Evolutionary conservation across 2,329 filamentous ascomycete species (phyloP).

Genomic region (Dryadomyces quercus-mongolicae): DNA sequence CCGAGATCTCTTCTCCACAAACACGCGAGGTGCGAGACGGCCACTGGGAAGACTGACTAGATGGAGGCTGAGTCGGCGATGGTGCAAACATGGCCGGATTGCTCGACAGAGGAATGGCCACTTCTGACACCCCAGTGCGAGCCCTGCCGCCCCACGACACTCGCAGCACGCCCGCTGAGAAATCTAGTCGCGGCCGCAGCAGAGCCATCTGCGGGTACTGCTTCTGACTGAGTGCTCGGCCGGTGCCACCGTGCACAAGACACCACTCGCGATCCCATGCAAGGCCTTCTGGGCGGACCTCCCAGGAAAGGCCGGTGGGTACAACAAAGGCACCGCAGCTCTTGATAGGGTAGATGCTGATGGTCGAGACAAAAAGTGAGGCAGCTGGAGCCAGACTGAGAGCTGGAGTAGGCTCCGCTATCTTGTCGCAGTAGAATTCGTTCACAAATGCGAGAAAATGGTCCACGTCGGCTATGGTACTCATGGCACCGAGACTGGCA

Average conservation of each 20-base stretch:
- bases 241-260: conserved; percentile 74
- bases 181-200: conserved; percentile 62
- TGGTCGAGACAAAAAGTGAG: conserved; percentile 20
- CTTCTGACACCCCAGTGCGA: conserved; percentile 24
- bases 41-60: not conserved
- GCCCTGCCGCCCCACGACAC: conserved; percentile 36
- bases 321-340: conserved; percentile 75
- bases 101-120: conserved; percentile 50
- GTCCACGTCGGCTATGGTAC: conserved; percentile 60
- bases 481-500: conserved; percentile 84
- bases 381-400: not conserved
- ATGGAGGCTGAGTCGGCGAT: not conserved
- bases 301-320: conserved; percentile 54
- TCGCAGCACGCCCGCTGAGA: conserved; percentile 51
- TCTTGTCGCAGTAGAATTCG: conserved; percentile 46
- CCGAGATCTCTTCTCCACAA: conserved; percentile 67
- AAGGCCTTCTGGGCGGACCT: conserved; percentile 68
- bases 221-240: conserved; percentile 79
- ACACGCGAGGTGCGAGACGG: conserved; percentile 43
- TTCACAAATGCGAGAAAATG: conserved; percentile 58
- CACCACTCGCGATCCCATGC: conserved; percentile 98
- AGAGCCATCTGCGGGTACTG: conserved; percentile 79
- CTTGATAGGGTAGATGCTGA: conserved; percentile 84
- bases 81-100: conserved; percentile 45
- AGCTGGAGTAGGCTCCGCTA: not conserved